Base-by-base conservation (phyloP, 805 yeast genomes). In the Saccharomycopsis guyanensis region DNA sequence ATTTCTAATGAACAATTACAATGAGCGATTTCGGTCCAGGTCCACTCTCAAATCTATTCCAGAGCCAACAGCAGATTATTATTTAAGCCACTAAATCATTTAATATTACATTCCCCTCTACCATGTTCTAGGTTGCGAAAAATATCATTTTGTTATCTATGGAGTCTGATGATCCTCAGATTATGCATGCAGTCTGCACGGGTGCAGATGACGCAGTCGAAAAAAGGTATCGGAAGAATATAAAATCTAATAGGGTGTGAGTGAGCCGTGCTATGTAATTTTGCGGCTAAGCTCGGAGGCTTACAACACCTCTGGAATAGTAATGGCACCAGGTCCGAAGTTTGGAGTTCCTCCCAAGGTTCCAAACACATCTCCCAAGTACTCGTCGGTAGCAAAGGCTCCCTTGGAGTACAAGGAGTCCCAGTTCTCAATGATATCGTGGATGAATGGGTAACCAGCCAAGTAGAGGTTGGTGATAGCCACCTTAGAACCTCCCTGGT, bases 311-410 rank as follows among this genome's bases (percentile, higher is more conserved):
- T 42, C 45, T 15, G 45, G 42, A n/a, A 43, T 4, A 18, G 25
- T 20, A n/a, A 20, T 3, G 16, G 45, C 46, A 32, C 50, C 50
- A 13, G 51, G 53, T 24, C 66, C 66, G 44, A 65, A 66, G 51
- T 61, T 57, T 40, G 66, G 66, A 33, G 62, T 55, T 33, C 71
- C 71, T 22, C 69, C 82, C 43, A 79, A 66, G 37, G 81, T 68
- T 42, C 75, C 79, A 50, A 69, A 73, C 48, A 74, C 66, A 57
- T 79, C 85, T 53, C 86, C 86, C 45, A 78, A 66, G 59, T 78
- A 79, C 65, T 77, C 77, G 18, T 61, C 61, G 13, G 82, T 66
- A 40, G 59, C 57, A 55, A 64, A 71, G 12, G 62, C 52, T 40
- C 63, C 61, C 32, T 49, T 56, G 35, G 56, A 48, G 56, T 68